Conservation (phyloP, 257 asterid species). For the Cordia subcordata region DNA sequence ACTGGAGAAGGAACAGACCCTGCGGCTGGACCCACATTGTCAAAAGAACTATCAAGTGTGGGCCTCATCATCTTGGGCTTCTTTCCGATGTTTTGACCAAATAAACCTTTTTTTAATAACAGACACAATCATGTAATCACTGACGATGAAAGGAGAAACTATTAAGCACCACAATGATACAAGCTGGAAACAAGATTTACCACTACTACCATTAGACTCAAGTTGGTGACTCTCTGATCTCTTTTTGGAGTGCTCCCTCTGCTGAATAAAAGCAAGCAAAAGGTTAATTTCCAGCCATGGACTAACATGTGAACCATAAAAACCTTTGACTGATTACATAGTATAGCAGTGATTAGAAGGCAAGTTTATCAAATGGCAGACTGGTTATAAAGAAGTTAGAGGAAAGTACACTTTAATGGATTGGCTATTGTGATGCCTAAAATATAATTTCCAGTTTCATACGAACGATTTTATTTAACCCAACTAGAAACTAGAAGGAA, state of each 20-base stretch:
- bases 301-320: neutral
- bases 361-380: no score
- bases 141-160: slow-evolving; percentile 15
- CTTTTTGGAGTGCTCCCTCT: slow-evolving; percentile 57
- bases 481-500: no score
- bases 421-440: no score
- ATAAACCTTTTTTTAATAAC: slow-evolving; percentile 52
- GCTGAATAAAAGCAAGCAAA: slow-evolving; percentile 35
- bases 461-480: no score
- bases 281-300: slow-evolving; percentile 7
- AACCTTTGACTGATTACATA: no score
- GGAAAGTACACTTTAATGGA: no score
- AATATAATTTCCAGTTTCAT: no score
- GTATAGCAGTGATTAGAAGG: no score
- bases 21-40: slow-evolving; percentile 50
- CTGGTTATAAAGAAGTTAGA: no score
- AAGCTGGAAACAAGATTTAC: slow-evolving; percentile 30
- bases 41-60: slow-evolving; percentile 64
- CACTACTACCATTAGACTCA: slow-evolving; percentile 66
- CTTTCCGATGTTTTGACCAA: slow-evolving; percentile 66
- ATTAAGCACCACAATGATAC: slow-evolving; percentile 11
- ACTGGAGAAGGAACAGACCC: slow-evolving; percentile 81
- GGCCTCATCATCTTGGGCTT: slow-evolving; percentile 74
- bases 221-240: slow-evolving; percentile 62
- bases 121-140: slow-evolving; percentile 14